Conservation (phyloP, 805 yeast species). For the Candida vaughaniae region DNA sequence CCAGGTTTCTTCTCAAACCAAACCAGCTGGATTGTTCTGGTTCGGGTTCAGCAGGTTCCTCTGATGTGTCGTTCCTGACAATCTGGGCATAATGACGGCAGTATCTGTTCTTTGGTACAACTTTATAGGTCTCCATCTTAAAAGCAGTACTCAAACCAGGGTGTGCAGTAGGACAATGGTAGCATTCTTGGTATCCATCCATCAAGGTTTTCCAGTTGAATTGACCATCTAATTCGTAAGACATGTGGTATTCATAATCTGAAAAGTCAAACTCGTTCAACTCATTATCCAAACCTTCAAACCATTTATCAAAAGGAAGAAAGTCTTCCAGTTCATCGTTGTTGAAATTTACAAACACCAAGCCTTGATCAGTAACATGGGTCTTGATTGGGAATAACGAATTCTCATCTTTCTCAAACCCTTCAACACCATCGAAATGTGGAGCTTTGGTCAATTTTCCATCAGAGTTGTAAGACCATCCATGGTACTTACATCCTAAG, state of each 20-base stretch:
- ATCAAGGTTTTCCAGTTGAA: constrained; percentile 67
- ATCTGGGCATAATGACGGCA: constrained; percentile 63
- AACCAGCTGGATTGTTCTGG: constrained; percentile 48
- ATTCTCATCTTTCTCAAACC: constrained; percentile 55
- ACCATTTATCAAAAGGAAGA: constrained; percentile 53
- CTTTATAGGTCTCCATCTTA: constrained; percentile 64
- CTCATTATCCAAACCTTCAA: constrained; percentile 49
- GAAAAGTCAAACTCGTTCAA: constrained; percentile 57
- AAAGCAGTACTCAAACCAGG: constrained; percentile 59
- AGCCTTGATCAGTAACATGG: constrained; percentile 55
- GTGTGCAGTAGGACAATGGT: constrained; percentile 68
- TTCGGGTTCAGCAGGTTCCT: constrained; percentile 27
- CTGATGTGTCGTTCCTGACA: constrained; percentile 34
- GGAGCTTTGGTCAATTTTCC: constrained; percentile 62
- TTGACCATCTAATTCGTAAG: constrained; percentile 60
- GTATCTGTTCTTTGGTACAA: constrained; percentile 56
- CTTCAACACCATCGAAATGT: constrained; percentile 58
- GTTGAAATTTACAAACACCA: constrained; percentile 54
- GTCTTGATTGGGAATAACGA: constrained; percentile 54
- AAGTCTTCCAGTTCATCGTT: constrained; percentile 37
- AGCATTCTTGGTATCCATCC: constrained; percentile 70
- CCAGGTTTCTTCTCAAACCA: constrained; percentile 36
- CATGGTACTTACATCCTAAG: constrained; percentile 62
- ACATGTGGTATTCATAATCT: constrained; percentile 64
- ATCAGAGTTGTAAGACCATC: constrained; percentile 65